These are phyloP conservation scores for Diospyros kaki DNA, from an alignment of 148 eudicot species.

Conservation along the genomic window DNA sequence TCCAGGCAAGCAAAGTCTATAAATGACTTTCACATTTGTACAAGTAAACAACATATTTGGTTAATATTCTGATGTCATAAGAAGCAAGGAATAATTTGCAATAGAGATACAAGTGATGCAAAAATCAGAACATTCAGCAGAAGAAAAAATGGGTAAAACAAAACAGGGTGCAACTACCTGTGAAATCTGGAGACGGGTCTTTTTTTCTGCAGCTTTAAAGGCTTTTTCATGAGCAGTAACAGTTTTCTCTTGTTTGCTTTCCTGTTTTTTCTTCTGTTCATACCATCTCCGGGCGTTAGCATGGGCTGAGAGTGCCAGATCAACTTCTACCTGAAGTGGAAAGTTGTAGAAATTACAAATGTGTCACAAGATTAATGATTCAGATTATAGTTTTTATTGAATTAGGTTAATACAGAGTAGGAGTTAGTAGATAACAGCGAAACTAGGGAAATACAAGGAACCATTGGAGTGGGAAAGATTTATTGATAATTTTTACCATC, in stretches of 20 bases:
- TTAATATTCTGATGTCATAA: not conserved
- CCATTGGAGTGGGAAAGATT: not conserved
- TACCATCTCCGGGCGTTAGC: constrained; percentile 96
- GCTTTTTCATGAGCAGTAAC: constrained; percentile 95
- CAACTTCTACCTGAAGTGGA: constrained; percentile 77
- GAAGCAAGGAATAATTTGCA: not conserved
- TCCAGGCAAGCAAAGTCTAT: not conserved
- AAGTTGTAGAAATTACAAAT: not conserved
- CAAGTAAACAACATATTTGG: not conserved
- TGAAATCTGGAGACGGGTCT: constrained; percentile 88
- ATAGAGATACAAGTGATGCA: not conserved
- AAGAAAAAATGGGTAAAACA: not conserved
- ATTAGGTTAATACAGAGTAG: not conserved
- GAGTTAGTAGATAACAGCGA: too few relatives aligned
- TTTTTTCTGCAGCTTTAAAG: constrained; percentile 97
- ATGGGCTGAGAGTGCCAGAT: constrained; percentile 91
- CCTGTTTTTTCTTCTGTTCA: constrained; percentile 95
- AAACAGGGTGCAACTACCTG: constrained; percentile 48
- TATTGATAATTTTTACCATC: not conserved
- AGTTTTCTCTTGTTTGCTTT: constrained; percentile 95
- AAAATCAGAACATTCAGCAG: not conserved
- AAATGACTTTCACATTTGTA: not conserved
- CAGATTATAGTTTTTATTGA: not conserved
- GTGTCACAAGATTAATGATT: not conserved
- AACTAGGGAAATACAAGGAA: not conserved